Evolutionary conservation across 352 stramenopile genomes (phyloP).

Genomic region (Phytophthora chlamydospora): DNA sequence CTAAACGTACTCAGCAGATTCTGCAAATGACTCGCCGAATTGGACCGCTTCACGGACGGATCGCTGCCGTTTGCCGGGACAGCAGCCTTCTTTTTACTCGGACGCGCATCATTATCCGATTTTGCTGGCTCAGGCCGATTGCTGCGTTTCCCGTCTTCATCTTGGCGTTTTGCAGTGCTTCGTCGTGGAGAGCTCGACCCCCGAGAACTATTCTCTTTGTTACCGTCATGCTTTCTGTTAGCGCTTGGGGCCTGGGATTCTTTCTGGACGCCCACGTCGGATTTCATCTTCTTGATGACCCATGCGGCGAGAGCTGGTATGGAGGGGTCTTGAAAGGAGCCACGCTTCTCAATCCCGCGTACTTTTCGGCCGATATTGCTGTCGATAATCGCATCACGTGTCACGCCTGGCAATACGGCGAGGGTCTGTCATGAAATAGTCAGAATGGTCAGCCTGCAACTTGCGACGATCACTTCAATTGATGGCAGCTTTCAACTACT

Average conservation of each 20-base stretch:
- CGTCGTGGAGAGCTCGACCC: slow-evolving; percentile 14
- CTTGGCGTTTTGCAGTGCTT: background rate
- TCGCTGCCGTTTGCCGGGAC: slow-evolving; percentile 18
- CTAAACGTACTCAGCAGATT: slow-evolving; percentile 55
- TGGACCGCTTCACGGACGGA: slow-evolving; percentile 44
- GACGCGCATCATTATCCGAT: background rate
- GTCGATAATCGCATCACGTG: slow-evolving; percentile 38
- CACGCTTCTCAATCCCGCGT: slow-evolving; percentile 42
- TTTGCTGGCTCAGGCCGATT: slow-evolving; percentile 12
- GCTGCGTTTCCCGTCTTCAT: slow-evolving; percentile 11
- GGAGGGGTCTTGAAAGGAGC: slow-evolving; percentile 26
- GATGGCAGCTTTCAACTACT: background rate
- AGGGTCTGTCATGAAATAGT: slow-evolving; percentile 43
- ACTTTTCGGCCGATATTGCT: slow-evolving; percentile 70
- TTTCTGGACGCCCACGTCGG: slow-evolving; percentile 26
- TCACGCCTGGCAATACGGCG: slow-evolving; percentile 63
- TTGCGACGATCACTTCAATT: too few relatives aligned
- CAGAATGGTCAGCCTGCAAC: background rate
- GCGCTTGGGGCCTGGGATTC: slow-evolving; percentile 13
- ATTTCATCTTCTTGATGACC: slow-evolving; percentile 69
- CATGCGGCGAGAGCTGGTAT: slow-evolving; percentile 55
- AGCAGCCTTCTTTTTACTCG: slow-evolving; percentile 18
- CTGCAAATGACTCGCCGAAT: slow-evolving; percentile 63
- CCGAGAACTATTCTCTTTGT: slow-evolving; percentile 16
- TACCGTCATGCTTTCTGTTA: slow-evolving; percentile 12